Conservation (phyloP, 2,329 filamentous ascomycete genomes). For the Rhinocladiella mackenziei region DNA sequence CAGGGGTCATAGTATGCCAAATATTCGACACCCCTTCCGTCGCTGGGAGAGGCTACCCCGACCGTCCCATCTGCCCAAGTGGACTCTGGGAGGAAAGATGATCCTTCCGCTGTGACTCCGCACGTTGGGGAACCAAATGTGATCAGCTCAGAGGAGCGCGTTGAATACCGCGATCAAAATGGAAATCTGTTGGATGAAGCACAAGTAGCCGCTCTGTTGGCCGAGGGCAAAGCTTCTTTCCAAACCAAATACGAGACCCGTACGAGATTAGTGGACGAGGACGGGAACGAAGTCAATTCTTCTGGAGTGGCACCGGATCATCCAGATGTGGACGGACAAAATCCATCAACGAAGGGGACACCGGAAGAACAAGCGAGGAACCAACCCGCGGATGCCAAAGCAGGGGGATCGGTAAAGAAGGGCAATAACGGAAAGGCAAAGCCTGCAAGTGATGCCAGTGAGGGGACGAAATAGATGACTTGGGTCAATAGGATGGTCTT, state of each 20-base stretch:
- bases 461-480: constrained; percentile 40
- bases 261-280: constrained; percentile 73
- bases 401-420: constrained; percentile 36
- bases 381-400: constrained; percentile 33
- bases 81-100: constrained; percentile 26
- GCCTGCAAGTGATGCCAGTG: constrained; percentile 46
- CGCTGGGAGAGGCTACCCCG: constrained; percentile 15
- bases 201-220: constrained; percentile 68
- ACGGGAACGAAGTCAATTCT: constrained; percentile 69
- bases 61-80: constrained; percentile 24
- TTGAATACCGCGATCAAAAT: constrained; percentile 93
- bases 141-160: constrained; percentile 65
- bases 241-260: constrained; percentile 94
- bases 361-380: constrained; percentile 38
- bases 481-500: constrained; percentile 1
- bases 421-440: constrained; percentile 39
- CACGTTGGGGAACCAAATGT: constrained; percentile 32
- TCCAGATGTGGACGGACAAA: constrained; percentile 55
- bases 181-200: constrained; percentile 83
- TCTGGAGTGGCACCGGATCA: constrained; percentile 48
- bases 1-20: constrained; percentile 36
- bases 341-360: constrained; percentile 50
- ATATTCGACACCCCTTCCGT: constrained; percentile 31
- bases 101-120: constrained; percentile 34
- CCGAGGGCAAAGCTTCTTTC: constrained; percentile 87